These are phyloP conservation scores for Saccharomyces pastorianus DNA, from an alignment of 1,139 yeast species.

Conservation along the genomic window DNA sequence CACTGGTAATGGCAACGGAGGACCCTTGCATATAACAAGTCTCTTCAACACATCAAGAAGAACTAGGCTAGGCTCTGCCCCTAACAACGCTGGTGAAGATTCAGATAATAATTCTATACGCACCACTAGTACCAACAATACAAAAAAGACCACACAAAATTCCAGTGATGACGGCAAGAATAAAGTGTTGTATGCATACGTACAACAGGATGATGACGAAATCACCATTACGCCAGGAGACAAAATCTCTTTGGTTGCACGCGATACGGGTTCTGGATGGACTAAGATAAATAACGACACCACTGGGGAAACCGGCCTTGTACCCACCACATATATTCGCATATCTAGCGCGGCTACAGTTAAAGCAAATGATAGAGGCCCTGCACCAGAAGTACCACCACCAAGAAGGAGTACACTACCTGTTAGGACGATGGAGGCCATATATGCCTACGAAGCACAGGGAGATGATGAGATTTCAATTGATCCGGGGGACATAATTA, in stretches of 20 bases:
- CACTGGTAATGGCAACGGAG: slow-evolving; percentile 11
- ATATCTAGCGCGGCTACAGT: slow-evolving; percentile 25
- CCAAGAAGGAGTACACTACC: slow-evolving; percentile 51
- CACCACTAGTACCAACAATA: slow-evolving; percentile 20
- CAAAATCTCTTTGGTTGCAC: slow-evolving; percentile 45
- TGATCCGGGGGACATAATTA: slow-evolving; percentile 65
- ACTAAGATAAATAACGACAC: slow-evolving; percentile 42
- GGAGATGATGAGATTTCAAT: slow-evolving; percentile 78
- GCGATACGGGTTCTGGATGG: slow-evolving; percentile 96
- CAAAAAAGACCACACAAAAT: slow-evolving; percentile 20
- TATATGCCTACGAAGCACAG: slow-evolving; percentile 72
- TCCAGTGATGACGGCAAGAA: slow-evolving; percentile 27
- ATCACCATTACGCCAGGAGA: slow-evolving; percentile 56
- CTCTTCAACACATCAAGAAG: background rate
- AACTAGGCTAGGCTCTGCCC: background rate
- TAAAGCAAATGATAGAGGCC: slow-evolving; percentile 13
- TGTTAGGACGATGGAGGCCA: slow-evolving; percentile 48
- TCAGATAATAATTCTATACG: slow-evolving; percentile 16
- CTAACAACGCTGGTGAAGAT: slow-evolving; percentile 4
- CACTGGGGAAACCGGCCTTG: slow-evolving; percentile 57
- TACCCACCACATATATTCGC: slow-evolving; percentile 79
- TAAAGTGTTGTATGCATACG: slow-evolving; percentile 59
- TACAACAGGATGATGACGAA: slow-evolving; percentile 72
- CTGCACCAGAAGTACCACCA: slow-evolving; percentile 74
- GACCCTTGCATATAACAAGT: background rate